Conservation (phyloP, 306 rosid genomes). For the Delonix regia region DNA sequence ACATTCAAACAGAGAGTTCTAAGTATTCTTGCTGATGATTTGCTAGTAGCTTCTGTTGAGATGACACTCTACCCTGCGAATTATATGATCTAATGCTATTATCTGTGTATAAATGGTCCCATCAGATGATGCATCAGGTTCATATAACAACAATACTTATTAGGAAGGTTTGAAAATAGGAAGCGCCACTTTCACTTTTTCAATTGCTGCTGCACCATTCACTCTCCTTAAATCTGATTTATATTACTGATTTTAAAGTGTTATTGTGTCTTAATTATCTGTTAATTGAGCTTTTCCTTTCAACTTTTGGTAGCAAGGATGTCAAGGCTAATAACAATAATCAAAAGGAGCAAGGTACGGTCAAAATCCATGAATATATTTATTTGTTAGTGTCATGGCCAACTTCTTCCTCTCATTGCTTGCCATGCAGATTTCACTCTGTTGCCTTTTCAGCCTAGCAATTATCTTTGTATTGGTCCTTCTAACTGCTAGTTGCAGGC, state of each 20-base stretch:
- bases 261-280: not conserved
- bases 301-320: slow-evolving; percentile 49
- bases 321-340: slow-evolving; percentile 34
- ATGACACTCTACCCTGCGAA: not conserved
- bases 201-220: slow-evolving; percentile 10
- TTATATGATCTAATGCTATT: not conserved
- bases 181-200: not conserved
- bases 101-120: not conserved
- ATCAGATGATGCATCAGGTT: not conserved
- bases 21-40: not conserved
- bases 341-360: slow-evolving; percentile 61
- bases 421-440: slow-evolving; percentile 9
- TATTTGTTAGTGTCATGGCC: not conserved
- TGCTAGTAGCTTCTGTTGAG: not conserved
- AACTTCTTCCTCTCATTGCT: not conserved
- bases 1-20: not conserved
- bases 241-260: slow-evolving; percentile 11
- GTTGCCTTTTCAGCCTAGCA: slow-evolving; percentile 10
- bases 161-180: not conserved
- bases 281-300: slow-evolving; percentile 26
- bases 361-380: slow-evolving; percentile 8
- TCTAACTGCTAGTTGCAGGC: slow-evolving; percentile 34
- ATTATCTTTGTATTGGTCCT: not conserved
- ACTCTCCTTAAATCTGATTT: not conserved
- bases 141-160: not conserved